phyloP scores from a whole-genome alignment of 768 basidiomycete species.

The Tricholoma hemisulphureum region DNA sequence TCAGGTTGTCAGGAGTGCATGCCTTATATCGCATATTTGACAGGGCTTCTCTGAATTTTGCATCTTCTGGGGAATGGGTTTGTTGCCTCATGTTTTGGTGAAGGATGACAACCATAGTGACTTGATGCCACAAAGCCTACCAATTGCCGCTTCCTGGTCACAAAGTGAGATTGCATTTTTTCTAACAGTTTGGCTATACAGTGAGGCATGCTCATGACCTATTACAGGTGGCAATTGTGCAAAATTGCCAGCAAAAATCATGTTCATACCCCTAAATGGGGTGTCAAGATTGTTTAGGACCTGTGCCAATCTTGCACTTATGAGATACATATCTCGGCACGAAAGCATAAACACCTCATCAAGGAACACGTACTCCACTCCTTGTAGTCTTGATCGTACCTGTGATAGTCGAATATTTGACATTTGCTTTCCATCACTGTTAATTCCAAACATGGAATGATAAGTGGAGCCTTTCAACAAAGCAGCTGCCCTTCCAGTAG shows the following conservation, averaged over 20 bases:
- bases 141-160: too few relatives aligned
- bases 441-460: slow-evolving; percentile 30
- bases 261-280: slow-evolving; percentile 38
- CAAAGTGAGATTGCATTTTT: too few relatives aligned
- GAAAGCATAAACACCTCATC: too few relatives aligned
- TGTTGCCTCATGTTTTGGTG: slow-evolving; percentile 35
- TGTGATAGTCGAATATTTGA: slow-evolving; percentile 5
- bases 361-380: slow-evolving; percentile 40
- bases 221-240: slow-evolving; percentile 39
- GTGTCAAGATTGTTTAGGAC: slow-evolving; percentile 33
- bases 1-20: slow-evolving; percentile 38
- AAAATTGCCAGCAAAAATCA: slow-evolving; percentile 47
- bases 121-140: slow-evolving; percentile 29
- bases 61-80: slow-evolving; percentile 19
- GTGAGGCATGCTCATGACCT: slow-evolving; percentile 14
- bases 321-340: slow-evolving; percentile 30
- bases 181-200: slow-evolving; percentile 20
- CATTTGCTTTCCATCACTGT: not conserved
- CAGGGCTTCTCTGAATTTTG: slow-evolving; percentile 21
- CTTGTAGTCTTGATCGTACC: slow-evolving; percentile 15
- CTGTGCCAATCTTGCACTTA: slow-evolving; percentile 23
- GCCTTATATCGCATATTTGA: slow-evolving; percentile 39
- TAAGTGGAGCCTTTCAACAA: slow-evolving; percentile 35
- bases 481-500: slow-evolving; percentile 33
- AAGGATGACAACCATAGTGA: slow-evolving; percentile 26